Evolutionary conservation across 2,329 filamentous ascomycete species (phyloP).

Genomic region (Stylonectria norvegica): DNA sequence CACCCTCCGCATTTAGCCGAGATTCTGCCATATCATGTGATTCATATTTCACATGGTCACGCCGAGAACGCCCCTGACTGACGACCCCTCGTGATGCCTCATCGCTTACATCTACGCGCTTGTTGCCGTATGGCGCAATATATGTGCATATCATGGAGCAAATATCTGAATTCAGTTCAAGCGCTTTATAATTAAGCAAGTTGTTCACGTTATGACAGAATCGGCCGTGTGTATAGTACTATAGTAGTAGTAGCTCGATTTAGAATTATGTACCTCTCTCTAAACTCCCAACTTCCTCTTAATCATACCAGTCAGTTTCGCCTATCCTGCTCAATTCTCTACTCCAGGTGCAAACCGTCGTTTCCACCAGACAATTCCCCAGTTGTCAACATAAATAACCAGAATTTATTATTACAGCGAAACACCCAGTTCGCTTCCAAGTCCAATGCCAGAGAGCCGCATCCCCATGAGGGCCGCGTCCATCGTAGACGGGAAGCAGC

Average conservation of each 20-base stretch:
- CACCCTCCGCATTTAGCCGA: constrained; percentile 27
- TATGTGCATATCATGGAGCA: too few relatives aligned
- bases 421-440: constrained; percentile 19
- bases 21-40: constrained; percentile 34
- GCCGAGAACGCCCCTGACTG: neutral
- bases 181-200: too few relatives aligned
- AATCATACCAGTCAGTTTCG: constrained; percentile 10
- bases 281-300: constrained; percentile 16
- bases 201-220: neutral
- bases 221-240: too few relatives aligned
- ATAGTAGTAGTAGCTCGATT: constrained; percentile 1
- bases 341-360: constrained; percentile 11
- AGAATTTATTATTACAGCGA: constrained; percentile 31
- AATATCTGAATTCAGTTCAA: too few relatives aligned
- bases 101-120: too few relatives aligned
- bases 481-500: constrained; percentile 7
- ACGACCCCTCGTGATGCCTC: too few relatives aligned
- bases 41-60: constrained; percentile 23
- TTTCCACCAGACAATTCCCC: constrained; percentile 10
- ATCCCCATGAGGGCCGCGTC: constrained; percentile 19
- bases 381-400: constrained; percentile 23
- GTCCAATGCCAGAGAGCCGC: constrained; percentile 15
- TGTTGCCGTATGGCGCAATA: too few relatives aligned
- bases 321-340: constrained; percentile 12
- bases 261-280: constrained; percentile 7